A percentile compares a stretch with the other conserved stretches of the same genome.
phyloP scores from a whole-genome alignment of 2,329 filamentous ascomycete genomes.

The Setomelanomma holmii region DNA sequence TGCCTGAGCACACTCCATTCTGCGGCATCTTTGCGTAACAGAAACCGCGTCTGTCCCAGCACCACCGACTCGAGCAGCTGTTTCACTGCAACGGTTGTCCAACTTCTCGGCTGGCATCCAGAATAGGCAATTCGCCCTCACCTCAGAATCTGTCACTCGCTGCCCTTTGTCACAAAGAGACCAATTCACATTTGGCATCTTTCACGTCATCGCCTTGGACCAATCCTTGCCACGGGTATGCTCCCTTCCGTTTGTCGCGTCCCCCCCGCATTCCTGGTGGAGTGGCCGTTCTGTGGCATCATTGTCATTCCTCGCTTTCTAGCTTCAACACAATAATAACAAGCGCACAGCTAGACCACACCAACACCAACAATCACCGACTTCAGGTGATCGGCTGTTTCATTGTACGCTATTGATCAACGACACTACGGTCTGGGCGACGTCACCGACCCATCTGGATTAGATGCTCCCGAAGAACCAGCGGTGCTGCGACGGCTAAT shows the following conservation, averaged over 20 bases:
- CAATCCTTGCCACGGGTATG: slow-evolving; percentile 32
- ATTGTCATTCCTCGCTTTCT: slow-evolving; percentile 37
- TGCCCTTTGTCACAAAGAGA: slow-evolving; percentile 8
- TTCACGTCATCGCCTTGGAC: slow-evolving; percentile 5
- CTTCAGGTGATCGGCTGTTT: not conserved
- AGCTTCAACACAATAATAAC: slow-evolving; percentile 41
- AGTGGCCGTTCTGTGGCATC: slow-evolving; percentile 23
- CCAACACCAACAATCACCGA: slow-evolving; percentile 1
- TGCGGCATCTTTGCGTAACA: slow-evolving; percentile 26
- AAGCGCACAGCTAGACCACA: slow-evolving; percentile 25
- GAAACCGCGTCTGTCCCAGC: slow-evolving; percentile 39
- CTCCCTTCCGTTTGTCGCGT: slow-evolving; percentile 35
- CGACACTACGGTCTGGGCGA: slow-evolving; percentile 13
- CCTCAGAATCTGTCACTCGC: slow-evolving; percentile 15
- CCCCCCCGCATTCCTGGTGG: slow-evolving; percentile 37
- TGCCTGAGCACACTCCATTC: slow-evolving; percentile 3
- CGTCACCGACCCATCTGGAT: slow-evolving; percentile 18
- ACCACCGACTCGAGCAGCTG: slow-evolving; percentile 21
- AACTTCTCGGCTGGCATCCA: slow-evolving; percentile 24
- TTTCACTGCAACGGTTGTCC: slow-evolving; percentile 33
- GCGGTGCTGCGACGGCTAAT: slow-evolving; percentile 32
- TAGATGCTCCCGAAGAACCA: slow-evolving; percentile 38
- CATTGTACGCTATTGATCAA: slow-evolving; percentile 4
- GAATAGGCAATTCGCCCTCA: slow-evolving; percentile 24
- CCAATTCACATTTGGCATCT: slow-evolving; percentile 12